Percentiles rank a stretch among this genome's conserved stretches.
Evolutionary conservation across 2,329 filamentous ascomycete genomes (phyloP).

Genomic region (Byssochlamys sp.): DNA sequence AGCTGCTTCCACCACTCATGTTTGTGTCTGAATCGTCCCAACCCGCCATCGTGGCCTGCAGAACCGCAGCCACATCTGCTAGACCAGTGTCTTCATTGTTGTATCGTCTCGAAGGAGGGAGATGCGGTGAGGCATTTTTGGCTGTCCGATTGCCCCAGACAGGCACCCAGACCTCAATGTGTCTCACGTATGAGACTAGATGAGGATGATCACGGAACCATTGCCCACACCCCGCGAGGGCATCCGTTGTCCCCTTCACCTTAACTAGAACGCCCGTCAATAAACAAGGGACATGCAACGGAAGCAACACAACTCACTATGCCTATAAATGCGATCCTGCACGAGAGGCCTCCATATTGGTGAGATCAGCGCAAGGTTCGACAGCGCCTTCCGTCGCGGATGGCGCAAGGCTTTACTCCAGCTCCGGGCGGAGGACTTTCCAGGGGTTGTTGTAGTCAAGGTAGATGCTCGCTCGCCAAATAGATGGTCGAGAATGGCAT

Average conservation of each 20-base stretch:
- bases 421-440: conserved; percentile 44
- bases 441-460: conserved; percentile 47
- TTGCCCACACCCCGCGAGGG: conserved; percentile 47
- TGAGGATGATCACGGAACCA: conserved; percentile 54
- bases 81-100: conserved; percentile 14
- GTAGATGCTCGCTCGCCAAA: conserved; percentile 60
- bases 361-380: conserved; percentile 52
- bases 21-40: conserved; percentile 19
- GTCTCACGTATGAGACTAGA: conserved; percentile 56
- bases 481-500: conserved; percentile 60
- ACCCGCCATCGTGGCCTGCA: conserved; percentile 14
- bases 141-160: conserved; percentile 51
- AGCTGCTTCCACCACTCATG: conserved; percentile 13
- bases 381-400: conserved; percentile 57
- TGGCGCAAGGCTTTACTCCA: conserved; percentile 59
- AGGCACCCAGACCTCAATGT: conserved; percentile 69
- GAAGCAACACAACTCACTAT: conserved; percentile 34
- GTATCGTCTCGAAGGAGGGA: conserved; percentile 17
- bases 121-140: conserved; percentile 40
- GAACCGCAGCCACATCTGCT: conserved; percentile 13
- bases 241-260: conserved; percentile 60
- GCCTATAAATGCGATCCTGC: conserved; percentile 63
- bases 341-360: conserved; percentile 57
- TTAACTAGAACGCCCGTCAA: conserved; percentile 43
- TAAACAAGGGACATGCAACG: not conserved